Base-by-base conservation (phyloP, 164 flowering plant species). In the Chloranthus sessilifolius region DNA sequence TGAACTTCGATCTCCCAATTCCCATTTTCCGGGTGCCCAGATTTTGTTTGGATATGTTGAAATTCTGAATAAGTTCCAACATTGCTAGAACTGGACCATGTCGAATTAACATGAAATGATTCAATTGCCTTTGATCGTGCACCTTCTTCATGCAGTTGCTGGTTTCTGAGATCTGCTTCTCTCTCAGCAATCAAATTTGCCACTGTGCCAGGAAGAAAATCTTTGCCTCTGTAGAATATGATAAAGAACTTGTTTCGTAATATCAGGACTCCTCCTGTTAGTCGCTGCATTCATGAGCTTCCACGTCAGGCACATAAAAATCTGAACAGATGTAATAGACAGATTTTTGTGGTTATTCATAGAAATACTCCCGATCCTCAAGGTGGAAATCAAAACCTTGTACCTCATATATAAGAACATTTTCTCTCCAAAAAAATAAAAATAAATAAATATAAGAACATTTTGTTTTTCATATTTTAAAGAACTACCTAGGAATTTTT, bases 171-270 rank as follows among this genome's bases (percentile, higher is more conserved):
- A 64, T 71, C 82, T 43, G 26, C 14, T 69, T 91, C 95, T 70
- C 98, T 76, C 39, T 76, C 68, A 19, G 46, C 63, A 47, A 88
- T 67, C 35, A 71, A 28, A 58, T 65, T 62, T 53, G 76, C 91
- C 54, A 79, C 81, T 26, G 54, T 55, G 20, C 59, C 4, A 52
- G 96, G 85, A 50, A 92, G 68, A 55, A 92, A 88, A 67, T 92
- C 96, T 53, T 92, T 88, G 49, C 98, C 98, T 69, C 98, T 74
- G 61, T 74, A 88, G 36, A 88, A 69, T 67, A 88, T 76, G 39
- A 92, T 79, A 16, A 60, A 68, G 63, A 67, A 88, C 67, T 88
- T 92, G 58, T 92, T 86, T 21, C 91, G 87, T 53, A 92, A 62
- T 50, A 92, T 39, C 43, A 92, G 69, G 43, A 78, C 77, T 60